Conservation (phyloP, 371 early-diverging fungal species). For the Furculomyces boomerangus region DNA sequence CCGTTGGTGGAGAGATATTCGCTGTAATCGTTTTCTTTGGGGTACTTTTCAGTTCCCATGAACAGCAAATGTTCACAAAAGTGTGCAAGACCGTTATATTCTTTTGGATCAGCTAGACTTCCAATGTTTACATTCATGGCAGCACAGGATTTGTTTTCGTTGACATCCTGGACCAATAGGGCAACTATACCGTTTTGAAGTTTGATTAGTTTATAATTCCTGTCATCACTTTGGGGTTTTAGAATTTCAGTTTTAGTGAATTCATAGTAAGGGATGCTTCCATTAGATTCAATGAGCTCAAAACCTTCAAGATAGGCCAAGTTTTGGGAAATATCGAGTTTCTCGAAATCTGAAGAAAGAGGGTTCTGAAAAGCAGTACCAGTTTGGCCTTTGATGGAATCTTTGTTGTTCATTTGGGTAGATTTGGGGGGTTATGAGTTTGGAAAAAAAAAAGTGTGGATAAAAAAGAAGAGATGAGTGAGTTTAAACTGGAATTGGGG, state of each 20-base stretch:
- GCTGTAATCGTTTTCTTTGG: conserved; percentile 85
- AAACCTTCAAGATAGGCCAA: background rate
- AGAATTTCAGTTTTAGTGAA: background rate
- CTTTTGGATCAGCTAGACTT: conserved; percentile 53
- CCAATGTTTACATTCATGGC: conserved; percentile 91
- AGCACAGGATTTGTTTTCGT: conserved; percentile 76
- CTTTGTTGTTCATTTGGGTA: no score
- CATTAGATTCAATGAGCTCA: background rate
- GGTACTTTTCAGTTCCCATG: conserved; percentile 73
- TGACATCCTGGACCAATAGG: conserved; percentile 59
- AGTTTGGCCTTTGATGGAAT: no score
- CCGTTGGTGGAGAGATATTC: conserved; percentile 68
- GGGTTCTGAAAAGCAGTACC: background rate
- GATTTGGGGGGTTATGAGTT: no score
- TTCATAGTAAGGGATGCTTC: conserved; percentile 3
- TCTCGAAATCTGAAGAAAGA: background rate
- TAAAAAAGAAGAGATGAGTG: no score
- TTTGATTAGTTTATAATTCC: conserved; percentile 63
- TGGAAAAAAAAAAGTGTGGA: no score
- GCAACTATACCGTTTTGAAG: conserved; percentile 63
- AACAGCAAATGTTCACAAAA: conserved; percentile 97
- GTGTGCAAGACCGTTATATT: conserved; percentile 88
- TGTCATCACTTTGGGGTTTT: conserved; percentile 45
- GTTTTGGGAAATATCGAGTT: background rate
- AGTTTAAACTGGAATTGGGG: no score